Conservation (phyloP, 176 grass and related monocot species). For the Canna indica region DNA sequence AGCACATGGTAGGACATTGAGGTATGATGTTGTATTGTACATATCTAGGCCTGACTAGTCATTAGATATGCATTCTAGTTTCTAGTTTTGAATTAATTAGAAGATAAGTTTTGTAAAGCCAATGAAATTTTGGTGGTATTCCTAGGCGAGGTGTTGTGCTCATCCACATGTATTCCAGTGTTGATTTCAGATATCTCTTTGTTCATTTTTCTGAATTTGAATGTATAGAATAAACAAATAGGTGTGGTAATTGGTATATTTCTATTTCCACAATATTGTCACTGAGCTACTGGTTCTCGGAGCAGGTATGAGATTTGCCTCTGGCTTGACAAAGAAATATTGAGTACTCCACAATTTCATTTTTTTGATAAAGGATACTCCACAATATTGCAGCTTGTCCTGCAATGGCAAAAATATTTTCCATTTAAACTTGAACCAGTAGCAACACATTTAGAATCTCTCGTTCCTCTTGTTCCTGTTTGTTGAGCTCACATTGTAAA, state of each 20-base stretch:
- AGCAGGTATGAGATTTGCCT: background rate
- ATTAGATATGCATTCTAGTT: background rate
- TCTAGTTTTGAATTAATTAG: background rate
- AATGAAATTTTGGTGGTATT: background rate
- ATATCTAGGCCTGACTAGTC: constrained; percentile 2
- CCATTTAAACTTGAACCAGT: too few relatives aligned
- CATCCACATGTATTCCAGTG: constrained; percentile 2
- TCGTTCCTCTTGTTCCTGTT: too few relatives aligned
- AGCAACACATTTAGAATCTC: background rate
- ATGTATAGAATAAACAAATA: background rate
- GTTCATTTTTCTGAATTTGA: background rate
- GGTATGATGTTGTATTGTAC: background rate
- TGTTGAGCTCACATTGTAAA: background rate
- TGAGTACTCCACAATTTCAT: background rate
- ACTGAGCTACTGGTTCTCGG: background rate
- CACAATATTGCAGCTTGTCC: too few relatives aligned
- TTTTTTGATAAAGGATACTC: background rate
- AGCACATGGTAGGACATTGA: background rate
- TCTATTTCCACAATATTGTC: background rate
- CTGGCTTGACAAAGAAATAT: background rate
- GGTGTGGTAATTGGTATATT: background rate
- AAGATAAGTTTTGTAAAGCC: background rate
- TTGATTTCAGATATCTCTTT: background rate
- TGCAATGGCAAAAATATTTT: too few relatives aligned
- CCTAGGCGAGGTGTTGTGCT: background rate